Base-by-base conservation (phyloP, 208 protist genomes). In the Trypanosoma congolense region DNA sequence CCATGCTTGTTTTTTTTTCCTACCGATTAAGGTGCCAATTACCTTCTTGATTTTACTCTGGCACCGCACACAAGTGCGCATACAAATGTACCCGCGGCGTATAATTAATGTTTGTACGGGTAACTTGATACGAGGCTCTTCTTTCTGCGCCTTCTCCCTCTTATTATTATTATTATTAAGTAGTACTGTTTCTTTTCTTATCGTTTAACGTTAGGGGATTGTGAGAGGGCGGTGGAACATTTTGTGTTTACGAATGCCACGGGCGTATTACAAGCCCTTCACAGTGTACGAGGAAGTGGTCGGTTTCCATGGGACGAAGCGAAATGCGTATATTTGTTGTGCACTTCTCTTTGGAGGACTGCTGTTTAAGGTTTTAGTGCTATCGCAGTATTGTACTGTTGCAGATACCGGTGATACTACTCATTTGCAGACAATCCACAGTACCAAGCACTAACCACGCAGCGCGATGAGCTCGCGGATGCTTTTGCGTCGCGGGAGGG, bases 261-360 rank as follows among this genome's bases (percentile, higher is more conserved):
- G 85, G 24, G 85, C 80, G 12, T 87, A 89, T 48, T 89, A 89
- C 72, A 80, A 79, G 28, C 85, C 85, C 12, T 89, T 88, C 56
- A 92, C 85, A 29, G 68, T 75, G 4, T 89, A 89, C 43, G 85
- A 92, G 64, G 80, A 92, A 71, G 78, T 65, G 14, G 64, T 92
- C 4, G 80, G 85, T 26, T 92, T 85, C 56, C 78, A 80, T 54
- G 68, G 58, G 9, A 70, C 77, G 30, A 70, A 67, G 24, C 75
- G 79, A 6, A 92, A 86, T 62, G 78, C 85, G 12, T 87, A 87
- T 56, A 56, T 89, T 40, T 81, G 68, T 52, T 89, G 73, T 61
- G 73, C 65, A 1, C 36, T 87, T 30, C 29, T 89, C 18, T 90
- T 89, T 41, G 72, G 73, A 0, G 80, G 73, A 0, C 56, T 92